Evolutionary conservation across 805 yeast species (phyloP).

Genomic region (Wickerhamiella alocasiicola): DNA sequence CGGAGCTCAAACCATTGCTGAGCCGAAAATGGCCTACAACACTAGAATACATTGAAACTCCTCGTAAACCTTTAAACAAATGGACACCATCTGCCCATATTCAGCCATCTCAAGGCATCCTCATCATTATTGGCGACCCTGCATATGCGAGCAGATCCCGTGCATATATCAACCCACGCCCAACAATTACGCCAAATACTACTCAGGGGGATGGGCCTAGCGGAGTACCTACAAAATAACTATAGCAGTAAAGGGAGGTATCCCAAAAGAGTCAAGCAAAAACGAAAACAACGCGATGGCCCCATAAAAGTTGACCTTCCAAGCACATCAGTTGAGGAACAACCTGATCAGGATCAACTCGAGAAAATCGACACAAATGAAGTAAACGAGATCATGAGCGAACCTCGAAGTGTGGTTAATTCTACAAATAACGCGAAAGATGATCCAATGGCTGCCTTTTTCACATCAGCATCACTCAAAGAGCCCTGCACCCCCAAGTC

Average conservation of each 20-base stretch:
- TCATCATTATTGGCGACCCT: not conserved
- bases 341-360: too few relatives aligned
- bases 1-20: constrained; percentile 1
- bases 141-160: not conserved
- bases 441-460: not conserved
- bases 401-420: not conserved
- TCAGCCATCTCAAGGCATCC: not conserved
- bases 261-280: too few relatives aligned
- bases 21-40: constrained; percentile 2
- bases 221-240: constrained; percentile 36
- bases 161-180: too few relatives aligned
- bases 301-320: too few relatives aligned
- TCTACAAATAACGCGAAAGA: not conserved
- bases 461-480: not conserved
- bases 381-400: too few relatives aligned
- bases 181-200: too few relatives aligned
- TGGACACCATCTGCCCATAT: not conserved
- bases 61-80: not conserved
- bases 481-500: too few relatives aligned
- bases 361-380: too few relatives aligned
- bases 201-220: constrained; percentile 36
- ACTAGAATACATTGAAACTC: constrained; percentile 8
- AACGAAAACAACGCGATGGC: too few relatives aligned
- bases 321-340: too few relatives aligned
- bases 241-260: constrained; percentile 30